phyloP scores from a whole-genome alignment of 2,329 filamentous ascomycete genomes.

The Thelonectria olida region DNA sequence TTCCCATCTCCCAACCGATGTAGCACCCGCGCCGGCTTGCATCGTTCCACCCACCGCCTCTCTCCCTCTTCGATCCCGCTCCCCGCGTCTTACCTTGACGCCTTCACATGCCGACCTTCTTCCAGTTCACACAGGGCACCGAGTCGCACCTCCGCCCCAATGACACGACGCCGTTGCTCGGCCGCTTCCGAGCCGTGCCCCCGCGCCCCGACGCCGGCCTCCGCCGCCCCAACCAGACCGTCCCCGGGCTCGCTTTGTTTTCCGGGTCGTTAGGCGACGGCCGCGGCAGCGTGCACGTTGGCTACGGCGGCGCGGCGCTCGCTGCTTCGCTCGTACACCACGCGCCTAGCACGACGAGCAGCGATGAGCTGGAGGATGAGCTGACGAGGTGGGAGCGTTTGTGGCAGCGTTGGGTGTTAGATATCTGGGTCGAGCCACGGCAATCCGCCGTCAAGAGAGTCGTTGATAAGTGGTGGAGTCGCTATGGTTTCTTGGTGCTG shows the following conservation, averaged over 20 bases:
- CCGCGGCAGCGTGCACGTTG: constrained; percentile 64
- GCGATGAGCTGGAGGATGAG: constrained; percentile 46
- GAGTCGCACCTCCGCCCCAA: constrained; percentile 64
- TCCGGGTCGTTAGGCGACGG: constrained; percentile 45
- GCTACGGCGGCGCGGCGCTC: constrained; percentile 61
- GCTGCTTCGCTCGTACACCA: constrained; percentile 52
- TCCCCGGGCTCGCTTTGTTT: constrained; percentile 47
- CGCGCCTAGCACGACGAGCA: constrained; percentile 29
- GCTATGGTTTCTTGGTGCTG: constrained; percentile 68
- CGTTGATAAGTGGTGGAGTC: constrained; percentile 70
- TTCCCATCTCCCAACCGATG: constrained; percentile 27
- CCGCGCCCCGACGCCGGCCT: constrained; percentile 46
- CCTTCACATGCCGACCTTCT: constrained; percentile 68
- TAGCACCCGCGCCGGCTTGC: constrained; percentile 15
- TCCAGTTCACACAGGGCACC: constrained; percentile 72
- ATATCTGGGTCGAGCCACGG: constrained; percentile 70
- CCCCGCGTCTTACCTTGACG: background rate
- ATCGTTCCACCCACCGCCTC: background rate
- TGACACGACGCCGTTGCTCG: constrained; percentile 69
- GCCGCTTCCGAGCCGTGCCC: constrained; percentile 72
- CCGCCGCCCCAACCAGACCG: constrained; percentile 43
- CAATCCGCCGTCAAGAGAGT: constrained; percentile 66
- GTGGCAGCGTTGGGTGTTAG: constrained; percentile 51
- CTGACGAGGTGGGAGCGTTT: constrained; percentile 46
- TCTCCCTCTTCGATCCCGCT: background rate